Base-by-base conservation (phyloP, 345 rosid species). In the Salix exigua region DNA sequence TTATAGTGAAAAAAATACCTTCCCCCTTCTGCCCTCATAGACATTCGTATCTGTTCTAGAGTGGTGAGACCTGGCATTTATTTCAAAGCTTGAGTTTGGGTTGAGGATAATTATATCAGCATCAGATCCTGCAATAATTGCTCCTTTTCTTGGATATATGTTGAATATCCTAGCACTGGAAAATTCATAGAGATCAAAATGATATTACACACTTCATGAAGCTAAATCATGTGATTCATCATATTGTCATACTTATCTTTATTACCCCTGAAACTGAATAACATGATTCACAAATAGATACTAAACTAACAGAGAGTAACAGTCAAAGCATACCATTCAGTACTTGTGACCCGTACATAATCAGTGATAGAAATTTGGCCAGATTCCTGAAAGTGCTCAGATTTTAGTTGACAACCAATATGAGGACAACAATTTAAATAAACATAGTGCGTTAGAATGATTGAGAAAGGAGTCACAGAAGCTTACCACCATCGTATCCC, bases 401-500 rank as follows among this genome's bases (percentile, higher is more conserved):
- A 14, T 67, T 80, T 58, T 64, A 58, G 77, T 50, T 44, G 30
- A 68, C 28, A 58, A 58, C 12, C 62, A 58, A 19, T 44, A 53
- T n/a, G 62, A 9, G 62, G 64, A 60, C 13, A 37, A 33, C 72
- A 30, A 50, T 28, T 62, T 65, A 33, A 64, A 10, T n/a, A 37
- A 9, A 26, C 13, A n/a, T 44, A n/a, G 46, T 8, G 25, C 13
- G 33, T 8, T n/a, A 31, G 48, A 61, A 61, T 30, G 9, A 70
- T 65, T 31, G 50, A 65, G 76, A 37, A 66, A 35, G 66, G 33
- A 51, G 25, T 18, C 38, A 68, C 1, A 66, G 71, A 31, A 72
- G 74, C 99, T 83, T 88, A 96, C 97, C 97, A 96, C 99, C 97
- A 96, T 88, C 0, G 91, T 87, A 80, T 93, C 95, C 98, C 98